Evolutionary conservation across 2,329 filamentous ascomycete genomes (phyloP), one percentile per base, ranked within the genome.

Genomic region (Fusarium kyushuense): DNA sequence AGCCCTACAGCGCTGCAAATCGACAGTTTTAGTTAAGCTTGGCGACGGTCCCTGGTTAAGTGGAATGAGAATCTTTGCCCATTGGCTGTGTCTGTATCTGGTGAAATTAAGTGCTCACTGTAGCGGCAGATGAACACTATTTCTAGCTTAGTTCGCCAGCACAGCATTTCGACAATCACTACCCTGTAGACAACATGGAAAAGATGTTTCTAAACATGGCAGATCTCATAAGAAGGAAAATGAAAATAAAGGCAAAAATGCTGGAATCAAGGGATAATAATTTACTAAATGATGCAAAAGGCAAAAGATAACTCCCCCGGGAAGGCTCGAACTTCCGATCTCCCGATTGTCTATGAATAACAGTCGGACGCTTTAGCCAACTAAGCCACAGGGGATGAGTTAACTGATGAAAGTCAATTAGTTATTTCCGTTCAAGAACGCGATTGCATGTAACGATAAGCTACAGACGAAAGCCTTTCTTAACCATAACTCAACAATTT

Each of bases 311-410:
- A 52, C 65, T 73, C 71, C 71, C 71, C 71, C 70, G 71, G 71
- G 65, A 74, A 74, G 72, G 72, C 63, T 74, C 72, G 72, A 74
- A 73, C 70, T 74, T 72, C 67, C 70, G 72, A 74, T 73, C 72
- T 74, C 70, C 68, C 71, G 72, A 74, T 74, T 72, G 69, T 71
- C 69, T 63, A 59, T 54, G 14, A 65, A 70, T 70, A 70, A 70
- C 67, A 70, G 67, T 70, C 67, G 67, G 67, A 70, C 67, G 67
- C 67, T 70, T 70, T 70, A 70, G 67, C 67, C 67, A 70, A 70
- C 67, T 70, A 70, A 70, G 67, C 67, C 67, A 70, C 67, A 70
- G 67, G 67, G 67, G 67, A 70, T n/a, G 29, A 25, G 47, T 43
- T 62, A 21, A 30, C 56, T 62, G 32, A 38, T 52, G 8, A 27